phyloP scores from a whole-genome alignment of 129 eudicot species.

The Tagetes patula region DNA sequence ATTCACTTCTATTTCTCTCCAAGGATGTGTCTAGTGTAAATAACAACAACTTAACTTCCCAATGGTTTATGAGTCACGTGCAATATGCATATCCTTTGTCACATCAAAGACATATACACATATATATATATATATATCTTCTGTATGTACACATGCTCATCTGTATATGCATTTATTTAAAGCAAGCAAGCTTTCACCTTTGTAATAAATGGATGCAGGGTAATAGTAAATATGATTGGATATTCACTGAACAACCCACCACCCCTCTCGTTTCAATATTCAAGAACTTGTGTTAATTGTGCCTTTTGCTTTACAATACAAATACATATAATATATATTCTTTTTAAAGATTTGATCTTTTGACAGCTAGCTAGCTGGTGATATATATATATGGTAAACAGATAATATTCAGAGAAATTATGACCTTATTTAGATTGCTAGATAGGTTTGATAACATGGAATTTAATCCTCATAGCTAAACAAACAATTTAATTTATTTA shows the following conservation, averaged over 20 bases:
- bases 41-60: too few relatives aligned
- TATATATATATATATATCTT: not conserved
- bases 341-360: conserved; percentile 24
- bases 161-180: conserved; percentile 54
- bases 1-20: too few relatives aligned
- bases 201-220: conserved; percentile 43
- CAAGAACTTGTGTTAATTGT: conserved; percentile 37
- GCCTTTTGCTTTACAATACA: conserved; percentile 33
- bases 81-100: conserved; percentile 34
- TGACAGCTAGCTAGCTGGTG: conserved; percentile 38
- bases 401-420: conserved; percentile 43
- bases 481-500: too few relatives aligned
- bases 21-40: too few relatives aligned
- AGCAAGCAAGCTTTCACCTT: conserved; percentile 35
- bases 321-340: not conserved
- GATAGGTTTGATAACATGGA: conserved; percentile 43
- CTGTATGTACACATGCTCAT: conserved; percentile 24
- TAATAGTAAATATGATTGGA: conserved; percentile 45
- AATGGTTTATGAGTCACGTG: conserved; percentile 34
- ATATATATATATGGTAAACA: conserved; percentile 27
- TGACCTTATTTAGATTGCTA: conserved; percentile 46
- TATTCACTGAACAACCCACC: conserved; percentile 45
- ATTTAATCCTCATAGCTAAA: conserved; percentile 31
- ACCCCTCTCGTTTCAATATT: conserved; percentile 39
- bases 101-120: conserved; percentile 28